phyloP scores from a whole-genome alignment of 2,329 filamentous ascomycete species.

The Fusarium chuoi region DNA sequence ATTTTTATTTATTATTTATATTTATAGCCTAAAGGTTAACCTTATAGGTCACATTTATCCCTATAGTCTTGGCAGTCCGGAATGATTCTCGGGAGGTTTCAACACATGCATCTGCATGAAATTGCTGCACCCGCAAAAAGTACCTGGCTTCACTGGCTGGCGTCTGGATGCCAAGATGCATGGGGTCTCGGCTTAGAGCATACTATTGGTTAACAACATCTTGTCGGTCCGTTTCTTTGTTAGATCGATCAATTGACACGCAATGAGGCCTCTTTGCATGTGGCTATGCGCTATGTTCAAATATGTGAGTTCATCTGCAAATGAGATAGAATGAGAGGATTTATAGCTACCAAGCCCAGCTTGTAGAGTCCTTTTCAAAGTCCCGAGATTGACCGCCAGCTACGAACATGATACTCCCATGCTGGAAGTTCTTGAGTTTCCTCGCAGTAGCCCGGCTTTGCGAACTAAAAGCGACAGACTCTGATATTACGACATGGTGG shows the following conservation, averaged over 20 bases:
- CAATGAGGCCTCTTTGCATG: neutral
- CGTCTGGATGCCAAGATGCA: neutral
- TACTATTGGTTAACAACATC: accelerated
- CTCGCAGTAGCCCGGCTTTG: neutral
- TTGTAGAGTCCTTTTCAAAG: accelerated
- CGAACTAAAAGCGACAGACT: accelerated
- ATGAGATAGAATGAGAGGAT: accelerated
- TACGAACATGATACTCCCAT: accelerated
- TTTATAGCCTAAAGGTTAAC: too few relatives aligned
- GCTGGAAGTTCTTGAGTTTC: neutral
- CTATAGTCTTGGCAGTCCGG: neutral
- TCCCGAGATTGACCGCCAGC: accelerated
- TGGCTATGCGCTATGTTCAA: neutral
- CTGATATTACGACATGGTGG: neutral
- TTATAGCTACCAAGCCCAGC: neutral
- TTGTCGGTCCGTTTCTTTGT: neutral
- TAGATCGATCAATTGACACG: neutral
- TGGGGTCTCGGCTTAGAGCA: neutral
- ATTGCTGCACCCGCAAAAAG: neutral
- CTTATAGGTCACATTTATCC: too few relatives aligned
- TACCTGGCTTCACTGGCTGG: neutral
- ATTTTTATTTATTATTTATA: too few relatives aligned
- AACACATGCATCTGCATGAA: neutral
- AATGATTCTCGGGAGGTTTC: neutral
- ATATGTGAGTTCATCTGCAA: neutral